Evolutionary conservation across 1,139 yeast genomes (phyloP).

Genomic region (Kodamaea suecica): DNA sequence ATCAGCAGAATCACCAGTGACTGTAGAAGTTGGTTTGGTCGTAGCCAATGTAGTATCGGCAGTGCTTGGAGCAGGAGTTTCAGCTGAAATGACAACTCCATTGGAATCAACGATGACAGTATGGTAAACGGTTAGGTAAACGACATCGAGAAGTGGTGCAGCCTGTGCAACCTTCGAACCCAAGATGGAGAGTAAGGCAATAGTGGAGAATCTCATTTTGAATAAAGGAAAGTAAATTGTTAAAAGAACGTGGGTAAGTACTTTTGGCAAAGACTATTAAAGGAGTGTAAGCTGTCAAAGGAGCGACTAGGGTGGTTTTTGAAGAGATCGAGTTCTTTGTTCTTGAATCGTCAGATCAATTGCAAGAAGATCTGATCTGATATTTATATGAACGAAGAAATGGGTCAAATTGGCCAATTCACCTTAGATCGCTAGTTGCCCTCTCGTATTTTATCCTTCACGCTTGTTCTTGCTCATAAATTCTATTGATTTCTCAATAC

Average conservation of each 20-base stretch:
- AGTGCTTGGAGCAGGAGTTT: constrained; percentile 2
- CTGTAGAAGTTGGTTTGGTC: too few species aligned
- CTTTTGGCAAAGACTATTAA: too few species aligned
- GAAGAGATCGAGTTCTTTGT: not conserved
- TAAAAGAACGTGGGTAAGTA: constrained; percentile 7
- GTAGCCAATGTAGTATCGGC: not conserved
- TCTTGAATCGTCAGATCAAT: not conserved
- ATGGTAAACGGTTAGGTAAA: constrained; percentile 17
- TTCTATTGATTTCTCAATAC: too few species aligned
- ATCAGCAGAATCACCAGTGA: not conserved
- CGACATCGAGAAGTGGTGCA: constrained; percentile 24
- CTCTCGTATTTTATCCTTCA: too few species aligned
- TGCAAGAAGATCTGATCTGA: too few species aligned
- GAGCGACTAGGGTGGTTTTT: constrained; percentile 6
- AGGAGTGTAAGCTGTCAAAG: constrained; percentile 7
- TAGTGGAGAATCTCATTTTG: constrained; percentile 15
- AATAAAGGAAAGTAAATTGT: constrained; percentile 1
- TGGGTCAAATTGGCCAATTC: too few species aligned
- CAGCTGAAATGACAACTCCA: constrained; percentile 8
- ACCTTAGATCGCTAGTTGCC: too few species aligned
- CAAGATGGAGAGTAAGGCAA: constrained; percentile 14
- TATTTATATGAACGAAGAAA: too few species aligned
- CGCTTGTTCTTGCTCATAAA: too few species aligned
- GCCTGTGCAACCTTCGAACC: constrained; percentile 16
- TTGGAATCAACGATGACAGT: constrained; percentile 14